Evolutionary conservation across 2,329 filamentous ascomycete genomes (phyloP).

Genomic region (Alternaria atra): DNA sequence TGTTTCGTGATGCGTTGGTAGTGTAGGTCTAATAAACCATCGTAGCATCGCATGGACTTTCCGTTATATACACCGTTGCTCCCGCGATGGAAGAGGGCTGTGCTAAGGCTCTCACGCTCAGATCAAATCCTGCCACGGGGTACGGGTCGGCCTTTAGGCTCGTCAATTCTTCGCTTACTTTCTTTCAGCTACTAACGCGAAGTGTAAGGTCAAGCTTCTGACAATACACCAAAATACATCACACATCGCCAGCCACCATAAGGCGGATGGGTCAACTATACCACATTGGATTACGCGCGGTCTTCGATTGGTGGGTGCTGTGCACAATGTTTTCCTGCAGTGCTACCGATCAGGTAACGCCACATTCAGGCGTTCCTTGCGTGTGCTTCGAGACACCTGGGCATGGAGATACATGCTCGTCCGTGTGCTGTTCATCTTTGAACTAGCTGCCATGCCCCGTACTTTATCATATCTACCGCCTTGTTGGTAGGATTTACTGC

Average conservation of each 20-base stretch:
- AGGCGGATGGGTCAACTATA: conserved; percentile 11
- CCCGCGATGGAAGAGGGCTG: conserved; percentile 11
- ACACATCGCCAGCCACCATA: conserved; percentile 21
- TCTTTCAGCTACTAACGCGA: conserved; percentile 23
- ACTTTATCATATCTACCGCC: conserved; percentile 11
- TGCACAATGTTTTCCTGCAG: conserved; percentile 5
- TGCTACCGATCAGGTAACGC: conserved; percentile 17
- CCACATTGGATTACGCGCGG: conserved; percentile 10
- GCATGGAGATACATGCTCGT: conserved; percentile 9
- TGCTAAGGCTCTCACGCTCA: conserved; percentile 21
- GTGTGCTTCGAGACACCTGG: conserved; percentile 1
- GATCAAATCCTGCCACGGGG: conserved; percentile 16
- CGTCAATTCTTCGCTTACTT: conserved; percentile 27
- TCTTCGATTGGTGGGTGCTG: conserved; percentile 16
- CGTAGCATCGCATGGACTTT: conserved; percentile 1
- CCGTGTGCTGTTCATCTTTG: conserved; percentile 17
- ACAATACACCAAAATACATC: conserved; percentile 25
- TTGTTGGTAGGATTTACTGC: conserved; percentile 10
- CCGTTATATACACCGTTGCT: conserved; percentile 4
- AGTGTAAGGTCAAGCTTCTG: conserved; percentile 27
- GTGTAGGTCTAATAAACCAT: neutral
- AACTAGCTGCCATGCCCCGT: conserved; percentile 15
- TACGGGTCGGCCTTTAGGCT: conserved; percentile 13
- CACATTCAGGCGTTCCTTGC: conserved; percentile 20
- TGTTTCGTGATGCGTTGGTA: neutral